Percentiles rank a stretch among this genome's conserved stretches.
Evolutionary conservation across 1,284 basidiomycete genomes (phyloP).

Genomic region (Leccinum pachyderme): DNA sequence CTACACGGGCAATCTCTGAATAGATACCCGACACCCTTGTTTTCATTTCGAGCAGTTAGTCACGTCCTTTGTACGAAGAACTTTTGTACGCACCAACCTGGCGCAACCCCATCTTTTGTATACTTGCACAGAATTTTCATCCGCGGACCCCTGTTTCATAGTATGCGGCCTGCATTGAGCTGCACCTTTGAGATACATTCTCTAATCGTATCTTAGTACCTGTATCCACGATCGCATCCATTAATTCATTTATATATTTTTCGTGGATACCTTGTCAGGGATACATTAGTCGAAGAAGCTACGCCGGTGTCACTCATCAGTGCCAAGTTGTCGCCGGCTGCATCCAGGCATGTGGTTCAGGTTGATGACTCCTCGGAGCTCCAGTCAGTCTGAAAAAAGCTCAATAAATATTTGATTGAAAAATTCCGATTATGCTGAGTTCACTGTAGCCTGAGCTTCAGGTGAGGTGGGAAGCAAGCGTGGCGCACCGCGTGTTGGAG

Average conservation of each 20-base stretch:
- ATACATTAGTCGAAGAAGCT: too few relatives aligned
- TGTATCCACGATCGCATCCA: not conserved
- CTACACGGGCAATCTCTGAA: conserved; percentile 21
- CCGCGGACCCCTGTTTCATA: not conserved
- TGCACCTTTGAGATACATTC: conserved; percentile 9
- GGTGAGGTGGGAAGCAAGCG: too few relatives aligned
- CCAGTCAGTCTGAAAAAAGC: too few relatives aligned
- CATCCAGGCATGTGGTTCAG: too few relatives aligned
- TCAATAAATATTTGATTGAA: too few relatives aligned
- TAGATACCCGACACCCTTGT: not conserved
- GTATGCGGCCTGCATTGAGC: not conserved
- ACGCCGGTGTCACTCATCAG: too few relatives aligned
- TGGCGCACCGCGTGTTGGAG: too few relatives aligned
- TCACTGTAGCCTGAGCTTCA: too few relatives aligned
- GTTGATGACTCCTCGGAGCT: too few relatives aligned
- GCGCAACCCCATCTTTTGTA: conserved; percentile 10
- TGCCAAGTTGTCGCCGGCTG: not conserved
- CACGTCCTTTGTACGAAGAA: conserved; percentile 1
- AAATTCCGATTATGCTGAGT: too few relatives aligned
- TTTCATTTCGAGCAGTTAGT: not conserved
- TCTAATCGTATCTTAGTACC: conserved; percentile 13
- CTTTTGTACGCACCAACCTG: conserved; percentile 3
- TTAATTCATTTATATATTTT: conserved; percentile 4
- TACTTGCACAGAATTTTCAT: conserved; percentile 4
- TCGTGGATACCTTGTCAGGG: not conserved